A percentile compares a stretch with the other conserved stretches of the same genome.
Conservation (phyloP, 1,139 yeast species). For the Eremothecium gossypii region DNA sequence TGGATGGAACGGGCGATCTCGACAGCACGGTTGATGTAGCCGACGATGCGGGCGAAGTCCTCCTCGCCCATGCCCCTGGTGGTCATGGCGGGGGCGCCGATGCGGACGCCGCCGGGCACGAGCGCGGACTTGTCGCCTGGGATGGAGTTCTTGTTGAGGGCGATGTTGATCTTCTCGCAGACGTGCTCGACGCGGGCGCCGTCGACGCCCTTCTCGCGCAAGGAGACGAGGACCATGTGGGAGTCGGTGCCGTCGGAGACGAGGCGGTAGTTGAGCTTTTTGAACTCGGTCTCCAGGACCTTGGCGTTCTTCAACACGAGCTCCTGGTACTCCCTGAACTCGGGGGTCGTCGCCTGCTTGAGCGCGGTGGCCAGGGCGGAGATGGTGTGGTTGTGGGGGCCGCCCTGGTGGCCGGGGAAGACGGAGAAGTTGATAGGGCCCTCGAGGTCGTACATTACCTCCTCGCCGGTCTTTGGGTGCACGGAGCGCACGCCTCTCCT, state of each 20-base stretch:
- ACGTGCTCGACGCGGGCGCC: constrained; percentile 97
- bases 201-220: constrained; percentile 84
- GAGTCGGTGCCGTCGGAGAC: constrained; percentile 96
- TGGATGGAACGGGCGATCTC: constrained; percentile 71
- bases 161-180: constrained; percentile 90
- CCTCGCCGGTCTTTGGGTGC: constrained; percentile 87
- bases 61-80: constrained; percentile 89
- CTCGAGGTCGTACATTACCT: constrained; percentile 78
- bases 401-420: constrained; percentile 99
- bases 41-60: constrained; percentile 76
- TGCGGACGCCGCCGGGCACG: constrained; percentile 96
- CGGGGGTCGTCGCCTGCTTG: constrained; percentile 81
- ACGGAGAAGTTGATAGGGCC: constrained; percentile 88
- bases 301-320: constrained; percentile 85
- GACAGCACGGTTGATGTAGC: constrained; percentile 77
- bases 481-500: constrained; percentile 90
- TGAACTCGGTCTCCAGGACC: constrained; percentile 68
- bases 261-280: constrained; percentile 61
- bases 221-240: constrained; percentile 85
- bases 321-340: constrained; percentile 76
- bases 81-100: constrained; percentile 98
- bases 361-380: constrained; percentile 92
- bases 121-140: constrained; percentile 98
- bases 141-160: constrained; percentile 92
- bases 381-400: constrained; percentile 96